phyloP scores from a whole-genome alignment of 371 early-diverging fungal species.

The Umbelopsis sp. region DNA sequence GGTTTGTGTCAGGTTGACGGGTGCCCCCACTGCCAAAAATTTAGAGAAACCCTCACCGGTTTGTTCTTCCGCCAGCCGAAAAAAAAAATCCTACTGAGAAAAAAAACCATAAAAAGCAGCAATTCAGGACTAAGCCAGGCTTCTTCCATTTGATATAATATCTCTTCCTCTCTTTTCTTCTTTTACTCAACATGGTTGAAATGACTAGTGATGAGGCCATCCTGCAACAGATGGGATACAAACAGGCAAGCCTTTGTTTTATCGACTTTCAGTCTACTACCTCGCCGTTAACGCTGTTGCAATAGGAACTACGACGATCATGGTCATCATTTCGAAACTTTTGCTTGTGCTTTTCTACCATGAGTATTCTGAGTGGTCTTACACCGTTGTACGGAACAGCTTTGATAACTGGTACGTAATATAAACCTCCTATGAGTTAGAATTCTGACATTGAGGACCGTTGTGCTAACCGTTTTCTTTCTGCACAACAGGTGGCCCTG shows the following conservation, averaged over 20 bases:
- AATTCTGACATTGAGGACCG: too few species aligned
- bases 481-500: constrained; percentile 9
- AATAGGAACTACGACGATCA: constrained; percentile 52
- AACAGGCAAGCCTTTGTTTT: constrained; percentile 21
- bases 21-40: too few species aligned
- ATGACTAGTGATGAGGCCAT: constrained; percentile 29
- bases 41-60: not conserved
- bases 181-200: constrained; percentile 1
- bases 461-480: not conserved
- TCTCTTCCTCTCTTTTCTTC: constrained; percentile 4
- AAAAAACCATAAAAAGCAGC: not conserved
- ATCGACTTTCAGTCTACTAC: not conserved
- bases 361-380: constrained; percentile 49
- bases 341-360: constrained; percentile 49
- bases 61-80: not conserved
- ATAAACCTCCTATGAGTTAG: constrained; percentile 24
- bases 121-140: not conserved
- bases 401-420: constrained; percentile 49
- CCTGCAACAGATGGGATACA: constrained; percentile 32
- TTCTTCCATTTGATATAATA: not conserved
- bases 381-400: constrained; percentile 45
- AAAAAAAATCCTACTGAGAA: not conserved
- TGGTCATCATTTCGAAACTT: constrained; percentile 54
- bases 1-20: too few species aligned
- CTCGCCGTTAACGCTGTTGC: not conserved